Evolutionary conservation across 768 basidiomycete genomes (phyloP), one percentile per base, ranked within the genome.

Genomic region (Phylloporus sp.): DNA sequence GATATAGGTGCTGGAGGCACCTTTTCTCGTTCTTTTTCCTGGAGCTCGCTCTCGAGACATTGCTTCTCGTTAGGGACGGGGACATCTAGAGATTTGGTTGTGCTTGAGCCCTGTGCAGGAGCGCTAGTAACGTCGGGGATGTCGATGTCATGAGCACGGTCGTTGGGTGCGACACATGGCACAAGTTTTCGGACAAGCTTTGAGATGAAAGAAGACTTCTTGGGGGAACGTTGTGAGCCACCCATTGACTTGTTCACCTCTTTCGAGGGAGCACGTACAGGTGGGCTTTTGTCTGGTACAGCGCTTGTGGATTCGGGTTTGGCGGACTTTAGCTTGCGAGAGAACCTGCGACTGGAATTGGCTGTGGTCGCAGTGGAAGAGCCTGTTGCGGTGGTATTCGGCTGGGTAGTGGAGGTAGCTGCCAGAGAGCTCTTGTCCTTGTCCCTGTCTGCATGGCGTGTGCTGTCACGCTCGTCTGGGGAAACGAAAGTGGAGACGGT

Each of bases 181-280:
- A 88, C 75, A 47, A 88, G 75, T 53, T 78, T 75, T 55, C 74
- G 79, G 46, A 88, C 63, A 51, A 88, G 70, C 64, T 76, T 81
- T 46, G 80, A 76, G 52, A 86, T 67, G 59, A 87, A 77, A 22
- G 84, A 81, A 47, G 76, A 72, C 71, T 77, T 77, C 57, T 70
- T 58, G 63, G 63, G 52, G 48, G 68, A 66, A 62, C 46, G 61
- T 51, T 56, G 70, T 64, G 62, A 70, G 67, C 67, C 62, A 61
- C 47, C 52, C 56, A 58, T 63, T 61, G 67, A 67, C 62, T 65
- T 69, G 61, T 65, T 69, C 56, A 38, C 67, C 52, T 67, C 67
- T 57, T 56, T 59, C 50, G 67, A 65, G 60, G 68, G 65, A 57
- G 58, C 62, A 59, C 67, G 63, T 59, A 69, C 65, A 63, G 69